Evolutionary conservation across 306 rosid genomes (phyloP).

Genomic region (Pachyrhizus erosus): DNA sequence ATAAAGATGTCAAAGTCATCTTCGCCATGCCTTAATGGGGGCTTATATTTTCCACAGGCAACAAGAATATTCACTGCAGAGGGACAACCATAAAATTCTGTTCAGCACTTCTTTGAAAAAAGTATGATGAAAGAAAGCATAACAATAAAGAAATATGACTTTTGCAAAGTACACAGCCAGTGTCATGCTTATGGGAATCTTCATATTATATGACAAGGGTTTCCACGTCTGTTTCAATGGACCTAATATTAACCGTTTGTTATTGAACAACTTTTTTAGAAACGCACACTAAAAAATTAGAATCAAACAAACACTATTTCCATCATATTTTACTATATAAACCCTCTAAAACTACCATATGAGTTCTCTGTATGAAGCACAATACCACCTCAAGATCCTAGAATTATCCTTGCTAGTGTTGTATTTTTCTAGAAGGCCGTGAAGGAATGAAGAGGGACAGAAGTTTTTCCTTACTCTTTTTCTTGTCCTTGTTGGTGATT

Average conservation of each 20-base stretch:
- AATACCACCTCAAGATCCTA: constrained; percentile 40
- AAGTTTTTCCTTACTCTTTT: constrained; percentile 44
- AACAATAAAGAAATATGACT: constrained; percentile 20
- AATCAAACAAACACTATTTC: constrained; percentile 37
- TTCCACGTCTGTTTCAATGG: constrained; percentile 32
- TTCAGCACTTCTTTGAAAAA: constrained; percentile 20
- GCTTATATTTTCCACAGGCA: neutral
- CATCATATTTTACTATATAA: constrained; percentile 46
- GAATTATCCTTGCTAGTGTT: constrained; percentile 18
- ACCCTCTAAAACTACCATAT: constrained; percentile 55
- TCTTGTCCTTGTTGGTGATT: constrained; percentile 48
- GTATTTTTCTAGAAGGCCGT: neutral
- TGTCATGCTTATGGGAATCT: constrained; percentile 45
- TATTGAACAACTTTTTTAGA: constrained; percentile 16
- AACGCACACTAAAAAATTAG: constrained; percentile 10
- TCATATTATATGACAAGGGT: constrained; percentile 39
- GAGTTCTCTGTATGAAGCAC: constrained; percentile 39
- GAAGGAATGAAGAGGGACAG: constrained; percentile 55
- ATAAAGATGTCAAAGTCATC: constrained; percentile 1
- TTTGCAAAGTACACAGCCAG: constrained; percentile 21
- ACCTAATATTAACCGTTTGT: constrained; percentile 19
- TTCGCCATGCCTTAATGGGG: neutral
- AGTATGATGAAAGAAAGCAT: constrained; percentile 20
- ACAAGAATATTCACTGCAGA: constrained; percentile 29
- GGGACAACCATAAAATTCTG: constrained; percentile 31